phyloP scores from a whole-genome alignment of 2,329 filamentous ascomycete species.

The Pestalotiopsis sp. region DNA sequence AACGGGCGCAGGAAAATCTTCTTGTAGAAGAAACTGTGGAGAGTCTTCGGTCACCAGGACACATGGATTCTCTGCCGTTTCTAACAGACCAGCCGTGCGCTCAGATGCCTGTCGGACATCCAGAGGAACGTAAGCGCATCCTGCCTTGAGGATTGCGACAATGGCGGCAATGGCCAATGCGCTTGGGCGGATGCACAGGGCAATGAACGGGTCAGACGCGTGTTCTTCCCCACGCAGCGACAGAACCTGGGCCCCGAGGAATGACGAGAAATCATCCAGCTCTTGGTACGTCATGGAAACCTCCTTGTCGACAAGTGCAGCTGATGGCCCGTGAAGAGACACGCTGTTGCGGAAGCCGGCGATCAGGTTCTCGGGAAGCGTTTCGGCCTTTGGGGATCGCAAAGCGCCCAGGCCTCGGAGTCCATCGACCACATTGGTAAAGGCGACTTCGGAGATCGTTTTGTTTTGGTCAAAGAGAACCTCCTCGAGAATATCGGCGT shows the following conservation, averaged over 20 bases:
- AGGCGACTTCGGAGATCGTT: not conserved
- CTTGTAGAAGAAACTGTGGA: not conserved
- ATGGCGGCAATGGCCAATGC: not conserved
- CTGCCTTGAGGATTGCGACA: not conserved
- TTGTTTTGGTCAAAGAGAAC: not conserved
- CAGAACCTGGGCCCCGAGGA: not conserved
- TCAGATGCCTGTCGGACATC: not conserved
- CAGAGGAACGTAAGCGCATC: not conserved
- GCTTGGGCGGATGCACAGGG: not conserved
- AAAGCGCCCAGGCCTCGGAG: not conserved
- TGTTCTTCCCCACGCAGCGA: not conserved
- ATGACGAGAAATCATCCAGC: not conserved
- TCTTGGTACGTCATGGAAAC: not conserved
- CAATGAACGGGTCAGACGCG: not conserved
- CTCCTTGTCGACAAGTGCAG: not conserved
- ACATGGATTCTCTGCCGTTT: not conserved
- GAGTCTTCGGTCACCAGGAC: not conserved
- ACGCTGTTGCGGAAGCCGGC: not conserved
- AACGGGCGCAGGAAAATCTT: not conserved
- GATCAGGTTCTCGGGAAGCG: not conserved
- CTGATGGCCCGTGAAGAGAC: not conserved
- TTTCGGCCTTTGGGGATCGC: not conserved
- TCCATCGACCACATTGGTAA: not conserved
- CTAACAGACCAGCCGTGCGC: not conserved
- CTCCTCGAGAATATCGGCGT: not conserved